phyloP scores from a whole-genome alignment of 2,329 filamentous ascomycete genomes.

The Hypoxylon sp. region DNA sequence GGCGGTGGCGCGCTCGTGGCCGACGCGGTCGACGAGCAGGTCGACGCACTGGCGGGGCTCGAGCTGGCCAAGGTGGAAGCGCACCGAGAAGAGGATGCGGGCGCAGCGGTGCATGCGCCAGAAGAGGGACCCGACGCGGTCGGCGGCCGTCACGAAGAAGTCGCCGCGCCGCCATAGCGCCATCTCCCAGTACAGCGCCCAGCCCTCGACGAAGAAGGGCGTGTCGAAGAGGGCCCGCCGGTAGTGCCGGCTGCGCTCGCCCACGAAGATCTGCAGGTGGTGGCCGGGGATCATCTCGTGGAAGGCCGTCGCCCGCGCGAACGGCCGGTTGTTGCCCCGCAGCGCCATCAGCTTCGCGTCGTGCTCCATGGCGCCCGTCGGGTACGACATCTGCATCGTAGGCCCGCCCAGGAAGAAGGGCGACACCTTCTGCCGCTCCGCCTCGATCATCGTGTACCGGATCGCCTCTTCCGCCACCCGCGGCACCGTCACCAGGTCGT shows the following conservation, averaged over 20 bases:
- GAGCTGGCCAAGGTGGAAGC: constrained; percentile 65
- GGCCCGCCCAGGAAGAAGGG: constrained; percentile 67
- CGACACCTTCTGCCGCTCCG: constrained; percentile 60
- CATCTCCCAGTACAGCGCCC: constrained; percentile 70
- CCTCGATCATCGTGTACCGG: constrained; percentile 64
- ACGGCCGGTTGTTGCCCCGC: constrained; percentile 66
- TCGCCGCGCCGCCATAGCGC: constrained; percentile 62
- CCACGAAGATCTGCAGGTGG: constrained; percentile 61
- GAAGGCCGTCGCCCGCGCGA: constrained; percentile 65
- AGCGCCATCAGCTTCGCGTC: constrained; percentile 66
- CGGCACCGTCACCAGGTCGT: constrained; percentile 65
- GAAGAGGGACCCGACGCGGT: constrained; percentile 65
- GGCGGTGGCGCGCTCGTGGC: constrained; percentile 66
- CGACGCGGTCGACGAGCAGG: constrained; percentile 62
- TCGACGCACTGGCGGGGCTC: constrained; percentile 63
- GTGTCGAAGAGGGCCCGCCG: constrained; percentile 59
- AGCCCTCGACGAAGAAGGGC: constrained; percentile 67
- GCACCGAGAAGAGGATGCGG: constrained; percentile 65
- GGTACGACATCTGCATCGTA: constrained; percentile 63
- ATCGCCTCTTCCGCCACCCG: constrained; percentile 60
- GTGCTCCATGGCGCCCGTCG: constrained; percentile 60
- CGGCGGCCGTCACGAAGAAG: constrained; percentile 59
- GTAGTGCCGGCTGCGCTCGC: constrained; percentile 56
- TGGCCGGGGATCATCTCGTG: constrained; percentile 69
- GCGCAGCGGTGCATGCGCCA: constrained; percentile 70